phyloP scores from a whole-genome alignment of 768 basidiomycete species.

The Boletus sp. region DNA sequence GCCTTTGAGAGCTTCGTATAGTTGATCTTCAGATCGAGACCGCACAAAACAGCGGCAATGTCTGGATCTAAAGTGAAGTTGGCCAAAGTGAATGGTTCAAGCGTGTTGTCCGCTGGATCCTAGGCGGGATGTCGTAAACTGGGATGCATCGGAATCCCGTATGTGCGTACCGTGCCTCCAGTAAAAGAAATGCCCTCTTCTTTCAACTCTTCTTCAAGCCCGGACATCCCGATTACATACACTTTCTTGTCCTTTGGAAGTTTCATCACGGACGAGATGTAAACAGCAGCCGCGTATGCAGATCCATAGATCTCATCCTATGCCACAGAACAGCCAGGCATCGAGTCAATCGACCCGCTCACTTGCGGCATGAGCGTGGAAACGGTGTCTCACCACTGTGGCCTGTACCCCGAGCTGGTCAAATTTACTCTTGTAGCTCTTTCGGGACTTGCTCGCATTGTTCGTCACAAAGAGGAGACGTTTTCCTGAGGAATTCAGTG shows the following conservation, averaged over 20 bases:
- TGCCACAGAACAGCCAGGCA: not conserved
- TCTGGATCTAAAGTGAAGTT: constrained; percentile 71
- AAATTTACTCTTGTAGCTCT: constrained; percentile 85
- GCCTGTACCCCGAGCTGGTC: constrained; percentile 85
- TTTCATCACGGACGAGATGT: constrained; percentile 85
- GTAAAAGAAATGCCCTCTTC: constrained; percentile 76
- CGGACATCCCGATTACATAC: constrained; percentile 90
- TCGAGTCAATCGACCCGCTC: not conserved
- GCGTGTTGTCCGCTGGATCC: constrained; percentile 83
- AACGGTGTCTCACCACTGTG: constrained; percentile 59
- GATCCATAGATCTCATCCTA: constrained; percentile 98
- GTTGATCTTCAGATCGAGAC: constrained; percentile 81
- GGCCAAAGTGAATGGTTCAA: constrained; percentile 63
- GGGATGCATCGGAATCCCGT: not conserved
- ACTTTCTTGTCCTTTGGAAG: constrained; percentile 90
- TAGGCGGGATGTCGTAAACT: constrained; percentile 29
- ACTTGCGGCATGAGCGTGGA: not conserved
- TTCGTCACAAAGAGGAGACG: constrained; percentile 91
- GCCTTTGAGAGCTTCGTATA: constrained; percentile 95
- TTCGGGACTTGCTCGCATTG: constrained; percentile 92
- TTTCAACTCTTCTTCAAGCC: constrained; percentile 90
- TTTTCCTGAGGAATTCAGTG: constrained; percentile 51
- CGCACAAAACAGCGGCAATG: constrained; percentile 93
- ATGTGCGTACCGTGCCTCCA: constrained; percentile 75
- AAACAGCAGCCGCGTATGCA: constrained; percentile 80